These are phyloP conservation scores for Aspergillus fischeri DNA, from an alignment of 2,329 filamentous ascomycete genomes.

Conservation along the genomic window DNA sequence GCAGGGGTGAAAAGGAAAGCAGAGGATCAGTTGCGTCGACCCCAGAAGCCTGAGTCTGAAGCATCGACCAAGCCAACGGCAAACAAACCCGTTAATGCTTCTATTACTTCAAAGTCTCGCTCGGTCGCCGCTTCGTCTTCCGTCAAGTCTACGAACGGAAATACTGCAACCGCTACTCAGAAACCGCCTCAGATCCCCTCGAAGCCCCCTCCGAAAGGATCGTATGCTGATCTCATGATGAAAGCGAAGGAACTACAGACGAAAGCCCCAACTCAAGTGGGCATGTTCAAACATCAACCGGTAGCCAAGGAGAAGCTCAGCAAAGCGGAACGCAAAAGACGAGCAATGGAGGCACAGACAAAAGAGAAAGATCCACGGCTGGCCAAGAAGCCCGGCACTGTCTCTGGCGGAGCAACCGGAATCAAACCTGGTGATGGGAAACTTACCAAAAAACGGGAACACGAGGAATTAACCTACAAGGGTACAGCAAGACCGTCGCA, in stretches of 20 bases:
- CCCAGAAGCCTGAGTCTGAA: constrained; percentile 22
- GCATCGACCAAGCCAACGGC: constrained; percentile 13
- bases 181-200: constrained; percentile 22
- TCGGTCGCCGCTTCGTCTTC: constrained; percentile 9
- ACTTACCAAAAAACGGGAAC: constrained; percentile 28
- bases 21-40: constrained; percentile 35
- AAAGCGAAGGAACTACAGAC: constrained; percentile 54
- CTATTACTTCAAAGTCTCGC: constrained; percentile 18
- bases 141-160: constrained; percentile 19
- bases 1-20: constrained; percentile 41
- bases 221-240: constrained; percentile 57
- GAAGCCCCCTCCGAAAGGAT: constrained; percentile 52
- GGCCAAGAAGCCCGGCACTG: constrained; percentile 24
- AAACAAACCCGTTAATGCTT: constrained; percentile 13
- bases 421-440: constrained; percentile 19
- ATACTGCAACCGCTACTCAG: constrained; percentile 12
- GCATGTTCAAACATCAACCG: constrained; percentile 54
- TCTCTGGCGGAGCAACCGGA: constrained; percentile 14
- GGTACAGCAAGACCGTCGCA: constrained; percentile 34
- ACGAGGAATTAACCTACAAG: constrained; percentile 33
- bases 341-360: constrained; percentile 36
- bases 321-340: constrained; percentile 51
- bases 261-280: constrained; percentile 43
- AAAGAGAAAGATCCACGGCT: constrained; percentile 36
- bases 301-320: constrained; percentile 52